Evolutionary conservation across 768 basidiomycete genomes (phyloP).

Genomic region (Rhizopogon sp.): DNA sequence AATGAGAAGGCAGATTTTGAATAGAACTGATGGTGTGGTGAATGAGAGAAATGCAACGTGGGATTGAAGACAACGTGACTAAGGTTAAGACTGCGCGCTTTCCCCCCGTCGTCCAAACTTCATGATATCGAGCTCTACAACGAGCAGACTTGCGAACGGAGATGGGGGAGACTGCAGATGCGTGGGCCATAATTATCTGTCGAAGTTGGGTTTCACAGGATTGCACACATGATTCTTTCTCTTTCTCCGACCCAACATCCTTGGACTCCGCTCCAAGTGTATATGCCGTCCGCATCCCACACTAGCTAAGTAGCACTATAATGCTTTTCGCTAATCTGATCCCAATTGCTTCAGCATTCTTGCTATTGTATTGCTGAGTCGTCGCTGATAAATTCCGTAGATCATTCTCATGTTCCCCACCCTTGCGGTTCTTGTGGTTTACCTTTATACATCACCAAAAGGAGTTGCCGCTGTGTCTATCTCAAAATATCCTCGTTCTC

Average conservation of each 20-base stretch:
- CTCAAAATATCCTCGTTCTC: background rate
- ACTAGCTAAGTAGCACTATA: background rate
- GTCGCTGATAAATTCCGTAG: background rate
- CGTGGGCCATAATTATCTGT: slow-evolving; percentile 23
- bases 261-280: slow-evolving; percentile 30
- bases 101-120: background rate
- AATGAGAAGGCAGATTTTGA: slow-evolving; percentile 3
- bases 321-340: background rate
- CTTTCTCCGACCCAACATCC: slow-evolving; percentile 30
- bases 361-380: background rate
- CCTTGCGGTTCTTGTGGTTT: background rate
- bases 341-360: background rate
- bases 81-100: slow-evolving; percentile 16
- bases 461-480: background rate
- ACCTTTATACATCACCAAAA: background rate
- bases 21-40: slow-evolving; percentile 20
- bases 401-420: no score
- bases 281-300: background rate
- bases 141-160: slow-evolving; percentile 10
- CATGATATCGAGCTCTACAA: slow-evolving; percentile 12
- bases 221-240: slow-evolving; percentile 17
- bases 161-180: slow-evolving; percentile 1
- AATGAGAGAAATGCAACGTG: slow-evolving; percentile 24
- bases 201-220: slow-evolving; percentile 4
- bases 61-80: slow-evolving; percentile 18